Base-by-base conservation (phyloP, 345 rosid species). In the Theobroma cacao region DNA sequence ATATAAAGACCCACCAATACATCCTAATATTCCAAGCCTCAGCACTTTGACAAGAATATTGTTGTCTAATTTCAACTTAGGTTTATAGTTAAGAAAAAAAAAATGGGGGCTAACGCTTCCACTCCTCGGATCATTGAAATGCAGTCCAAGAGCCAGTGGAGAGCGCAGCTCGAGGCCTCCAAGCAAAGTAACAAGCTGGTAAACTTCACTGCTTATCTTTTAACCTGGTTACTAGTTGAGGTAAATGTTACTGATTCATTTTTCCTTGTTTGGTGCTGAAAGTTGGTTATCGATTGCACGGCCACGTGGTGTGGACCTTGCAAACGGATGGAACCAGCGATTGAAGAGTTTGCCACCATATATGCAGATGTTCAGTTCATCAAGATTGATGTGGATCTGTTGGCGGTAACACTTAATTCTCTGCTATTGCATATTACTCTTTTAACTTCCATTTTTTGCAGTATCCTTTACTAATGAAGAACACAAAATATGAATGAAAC, bases 301-400 rank as follows among this genome's bases (percentile, higher is more conserved):
- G 94, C 97, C 4, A 83, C 84, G 12, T 92, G 98, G 97, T 93
- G 98, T 9, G 93, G 94, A 58, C 94, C 96, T 2, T 92, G 98
- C 79, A 88, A 85, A 75, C 26, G 61, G 59, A 81, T 92, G 76
- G 96, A 92, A 12, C 94, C 93, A 0, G 60, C 65, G 15, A 72
- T 90, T 36, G 84, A 85, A 58, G 92, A 87, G 45, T 81, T 86
- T 20, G 93, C 96, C 5, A 89, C 90, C 13, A 86, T 66, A 48
- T 90, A 85, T 82, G 58, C 84, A 0, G 87, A 91, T 50, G 91
- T 89, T 34, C 87, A 86, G 81, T 91, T 95, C 74, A 79, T 95
- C 87, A 90, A 86, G 90, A 84, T 93, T 55, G 97, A 92, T 72
- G 90, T 91, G 5, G 99, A 95, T 73, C 81, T 75, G 55, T 48